These are phyloP conservation scores for Halenospora varia DNA, from an alignment of 495 filamentous ascomycete genomes.

Conservation along the genomic window DNA sequence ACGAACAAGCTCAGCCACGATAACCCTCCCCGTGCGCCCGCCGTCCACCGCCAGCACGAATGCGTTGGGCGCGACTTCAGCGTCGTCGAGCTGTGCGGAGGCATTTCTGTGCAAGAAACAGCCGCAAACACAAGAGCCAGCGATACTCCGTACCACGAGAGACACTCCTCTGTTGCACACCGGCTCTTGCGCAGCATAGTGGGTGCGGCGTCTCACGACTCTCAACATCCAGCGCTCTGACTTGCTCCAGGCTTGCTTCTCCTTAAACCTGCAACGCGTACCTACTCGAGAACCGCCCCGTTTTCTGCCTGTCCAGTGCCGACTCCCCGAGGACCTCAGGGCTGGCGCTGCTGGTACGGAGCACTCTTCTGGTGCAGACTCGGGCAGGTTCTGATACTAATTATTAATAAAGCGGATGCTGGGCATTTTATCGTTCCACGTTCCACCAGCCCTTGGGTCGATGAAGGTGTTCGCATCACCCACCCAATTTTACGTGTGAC, in stretches of 20 bases:
- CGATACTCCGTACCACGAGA: background rate
- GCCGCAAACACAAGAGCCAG: background rate
- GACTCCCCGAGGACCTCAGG: background rate
- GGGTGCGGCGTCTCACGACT: background rate
- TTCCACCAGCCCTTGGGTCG: background rate
- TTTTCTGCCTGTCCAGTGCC: background rate
- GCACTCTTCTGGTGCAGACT: too few relatives aligned
- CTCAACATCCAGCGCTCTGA: background rate
- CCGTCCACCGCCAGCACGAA: background rate
- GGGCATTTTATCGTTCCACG: background rate
- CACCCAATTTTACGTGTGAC: background rate
- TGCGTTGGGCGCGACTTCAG: background rate
- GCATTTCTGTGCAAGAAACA: background rate
- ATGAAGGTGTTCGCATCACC: background rate
- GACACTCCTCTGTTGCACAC: background rate
- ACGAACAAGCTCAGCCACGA: background rate
- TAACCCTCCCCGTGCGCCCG: background rate
- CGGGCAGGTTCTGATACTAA: background rate
- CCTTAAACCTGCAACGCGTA: conserved; percentile 1
- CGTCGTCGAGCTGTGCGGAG: too few relatives aligned
- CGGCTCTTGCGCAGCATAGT: background rate
- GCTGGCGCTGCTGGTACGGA: background rate
- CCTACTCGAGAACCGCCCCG: background rate
- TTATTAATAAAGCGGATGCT: background rate
- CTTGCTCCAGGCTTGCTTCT: background rate